Evolutionary conservation across 2,329 filamentous ascomycete species (phyloP), one percentile per base, ranked within the genome.

Genomic region (Pseudogymnoascus sp.): DNA sequence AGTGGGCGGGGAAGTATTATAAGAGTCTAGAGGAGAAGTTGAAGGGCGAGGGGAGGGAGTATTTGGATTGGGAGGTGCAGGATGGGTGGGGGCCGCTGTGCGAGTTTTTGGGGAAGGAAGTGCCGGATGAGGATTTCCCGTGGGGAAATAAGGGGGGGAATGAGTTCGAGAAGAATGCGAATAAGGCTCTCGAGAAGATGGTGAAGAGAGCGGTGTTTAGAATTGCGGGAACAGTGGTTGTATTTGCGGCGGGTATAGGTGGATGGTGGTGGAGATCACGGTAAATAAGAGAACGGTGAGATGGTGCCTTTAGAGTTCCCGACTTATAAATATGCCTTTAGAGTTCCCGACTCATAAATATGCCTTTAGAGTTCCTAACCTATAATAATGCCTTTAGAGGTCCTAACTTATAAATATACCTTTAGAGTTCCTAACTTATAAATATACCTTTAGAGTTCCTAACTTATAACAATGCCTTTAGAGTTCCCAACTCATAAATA

Each of bases 1-100:
- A 31, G 47, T 53, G 47, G 47, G 47, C 47, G 14, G n/a, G 3
- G 26, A 31, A 6, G 7, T 53, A 53, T 16, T 53, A 53, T 53
- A 70, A 74, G 53, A 70, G 68, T 10, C 61, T 76, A 67, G n/a
- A 33, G n/a, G n/a, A 5, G 26, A 56, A 33, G 47, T 56, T 56
- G 47, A 8, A 19, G 47, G 6, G 47, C 2, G 47, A 33, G n/a
- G 26, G n/a, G 26, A 56, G 47, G 47, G 26, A 33, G 47, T 33
- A 56, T 56, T 69, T 76, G 40, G 74, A 77, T 67, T 75, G 73
- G 61, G 70, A 74, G 63, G 71, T 75, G 0, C 69, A 73, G 60
- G 74, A 79, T 37, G 78, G 77, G 0, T 81, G 79, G 78, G 73
- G 71, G 37, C 75, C 76, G 8, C 68, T 81, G 24, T 80, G 78